Evolutionary conservation across 106 monocot genomes (phyloP), one percentile per base, ranked within the genome.

Genomic region (Iris macrosiphon): DNA sequence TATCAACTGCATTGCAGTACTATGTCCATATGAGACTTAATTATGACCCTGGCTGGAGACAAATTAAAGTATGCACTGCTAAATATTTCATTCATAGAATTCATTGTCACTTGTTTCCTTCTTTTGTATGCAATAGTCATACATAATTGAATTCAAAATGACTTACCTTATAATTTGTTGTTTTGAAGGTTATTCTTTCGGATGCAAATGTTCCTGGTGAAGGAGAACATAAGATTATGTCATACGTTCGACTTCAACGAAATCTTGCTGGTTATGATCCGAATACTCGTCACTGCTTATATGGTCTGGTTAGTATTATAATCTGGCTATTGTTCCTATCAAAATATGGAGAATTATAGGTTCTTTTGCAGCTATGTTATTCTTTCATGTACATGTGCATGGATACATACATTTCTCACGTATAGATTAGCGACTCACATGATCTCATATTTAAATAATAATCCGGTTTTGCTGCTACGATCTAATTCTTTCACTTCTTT

Each of bases 131-230:
- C 51, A 7, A 31, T 42, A 23, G 5, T n/a, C 57, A 14, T 37
- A 28, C 28, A 23, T 49, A 12, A n/a, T 35, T 59, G 8, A 40
- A 42, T 51, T 29, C 34, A 10, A 49, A 55, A 46, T 51, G 42
- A 60, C 63, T 64, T 32, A 45, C 3, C 47, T 50, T 57, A 21
- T 56, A 16, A n/a, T 47, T 60, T 14, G 50, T 63, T 67, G 58
- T 57, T 49, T 75, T 72, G 79, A 76, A 96, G 96, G 96, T 96
- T 67, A 91, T 96, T 40, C 85, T 96, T 58, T 96, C 96, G 72
- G 96, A 96, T 83, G 96, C 96, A 54, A 96, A 90, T 87, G 90
- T 80, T 76, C 96, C 96, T 49, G 96, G 96, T 70, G 96, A 96
- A 82, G 96, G 89, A 54, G 96, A 96, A 52, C 96, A 96, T 55